phyloP scores from a whole-genome alignment of 768 basidiomycete genomes.

The Goffeauzyma gilvescens region DNA sequence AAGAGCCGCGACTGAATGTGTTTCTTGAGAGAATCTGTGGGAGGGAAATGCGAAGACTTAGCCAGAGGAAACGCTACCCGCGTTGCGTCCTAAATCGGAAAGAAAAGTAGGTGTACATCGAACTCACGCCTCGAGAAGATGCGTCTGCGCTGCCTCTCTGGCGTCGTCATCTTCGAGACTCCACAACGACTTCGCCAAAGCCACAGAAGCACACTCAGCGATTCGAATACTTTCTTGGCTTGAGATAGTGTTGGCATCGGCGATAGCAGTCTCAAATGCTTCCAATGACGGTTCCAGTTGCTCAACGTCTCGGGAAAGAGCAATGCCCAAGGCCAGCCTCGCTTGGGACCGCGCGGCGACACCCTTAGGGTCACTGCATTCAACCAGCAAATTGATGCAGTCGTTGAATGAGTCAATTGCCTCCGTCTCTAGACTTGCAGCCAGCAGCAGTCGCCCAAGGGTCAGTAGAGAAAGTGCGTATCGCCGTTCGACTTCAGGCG shows the following conservation, averaged over 20 bases:
- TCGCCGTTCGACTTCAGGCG: slow-evolving; percentile 51
- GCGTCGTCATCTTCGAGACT: slow-evolving; percentile 55
- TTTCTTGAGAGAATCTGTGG: slow-evolving; percentile 52
- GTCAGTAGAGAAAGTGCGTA: slow-evolving; percentile 68
- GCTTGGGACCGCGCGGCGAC: slow-evolving; percentile 29
- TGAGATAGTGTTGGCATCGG: slow-evolving; percentile 27
- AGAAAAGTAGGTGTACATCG: not conserved
- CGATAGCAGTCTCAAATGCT: slow-evolving; percentile 49
- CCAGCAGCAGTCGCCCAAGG: slow-evolving; percentile 56
- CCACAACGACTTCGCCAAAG: slow-evolving; percentile 79
- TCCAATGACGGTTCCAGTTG: slow-evolving; percentile 46
- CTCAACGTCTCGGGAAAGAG: slow-evolving; percentile 47
- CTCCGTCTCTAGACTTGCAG: slow-evolving; percentile 41
- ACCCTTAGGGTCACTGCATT: slow-evolving; percentile 32
- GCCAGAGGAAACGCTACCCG: not conserved
- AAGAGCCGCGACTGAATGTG: slow-evolving; percentile 62
- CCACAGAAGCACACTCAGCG: slow-evolving; percentile 54
- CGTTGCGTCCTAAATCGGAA: not conserved
- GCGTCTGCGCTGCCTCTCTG: slow-evolving; percentile 54
- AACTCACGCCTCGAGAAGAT: slow-evolving; percentile 64
- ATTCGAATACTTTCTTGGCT: slow-evolving; percentile 33
- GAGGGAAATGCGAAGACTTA: not conserved
- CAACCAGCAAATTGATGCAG: slow-evolving; percentile 48
- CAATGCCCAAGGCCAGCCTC: slow-evolving; percentile 48
- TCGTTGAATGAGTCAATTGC: slow-evolving; percentile 55